Base-by-base conservation (phyloP, 2,329 filamentous ascomycete species). In the Fusarium agapanthi region DNA sequence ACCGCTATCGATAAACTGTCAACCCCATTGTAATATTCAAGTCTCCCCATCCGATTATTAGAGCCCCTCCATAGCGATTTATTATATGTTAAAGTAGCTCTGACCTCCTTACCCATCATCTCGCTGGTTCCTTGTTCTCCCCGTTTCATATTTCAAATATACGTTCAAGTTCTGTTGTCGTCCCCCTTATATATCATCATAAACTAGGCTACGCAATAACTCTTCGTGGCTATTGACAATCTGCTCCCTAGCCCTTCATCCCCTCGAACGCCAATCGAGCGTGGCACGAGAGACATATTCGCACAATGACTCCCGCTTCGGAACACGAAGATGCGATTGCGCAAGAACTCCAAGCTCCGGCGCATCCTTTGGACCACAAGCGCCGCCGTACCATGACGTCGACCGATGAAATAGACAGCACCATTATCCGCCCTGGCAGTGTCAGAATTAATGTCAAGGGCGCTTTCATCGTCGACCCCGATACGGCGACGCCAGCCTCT, bases 381-480 rank as follows among this genome's bases (percentile, higher is more conserved):
- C 69, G 62, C 55, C 75, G 76, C 43, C 75, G 79, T 48, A 80
- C 80, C 34, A 80, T 80, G 79, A 88, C 86, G 40, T 85, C 84
- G 70, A 87, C 86, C 16, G 85, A 88, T 75, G 88, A 89, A 80
- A 89, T 90, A 62, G 87, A 89, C 80, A 89, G 84, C 76, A 88
- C 88, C 54, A 88, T 92, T 77, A 88, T 84, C 60, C 88, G 89
- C 76, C 90, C 90, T 5, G 90, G 90, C 30, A 88, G 93, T 20
- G 95, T 98, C 78, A 92, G 93, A 83, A 98, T 99, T 85, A 98
- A 99, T 81, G 95, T 98, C 73, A 91, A 95, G 81, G 96, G 95
- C 79, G 96, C 96, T 43, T 98, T 97, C 80, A 98, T 99, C 74
- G 95, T 97, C 77, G 94, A 98, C 79, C 92, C 95, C 70, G 92